Percentiles rank a stretch among this genome's conserved stretches.
These are phyloP conservation scores for Trichoderma sp. DNA, from an alignment of 2,329 filamentous ascomycete species.

Conservation along the genomic window DNA sequence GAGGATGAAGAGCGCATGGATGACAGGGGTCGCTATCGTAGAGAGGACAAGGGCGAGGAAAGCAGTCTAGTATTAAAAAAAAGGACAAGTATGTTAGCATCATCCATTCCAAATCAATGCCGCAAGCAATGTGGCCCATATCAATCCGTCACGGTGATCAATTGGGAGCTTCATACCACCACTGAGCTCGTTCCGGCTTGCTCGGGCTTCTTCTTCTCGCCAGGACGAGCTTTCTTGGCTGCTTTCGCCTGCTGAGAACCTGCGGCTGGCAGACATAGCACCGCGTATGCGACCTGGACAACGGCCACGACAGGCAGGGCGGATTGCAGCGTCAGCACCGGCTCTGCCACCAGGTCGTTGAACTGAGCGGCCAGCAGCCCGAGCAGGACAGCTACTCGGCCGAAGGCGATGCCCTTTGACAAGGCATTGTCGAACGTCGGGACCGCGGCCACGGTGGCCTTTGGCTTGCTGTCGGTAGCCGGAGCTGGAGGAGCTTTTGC, in stretches of 20 bases:
- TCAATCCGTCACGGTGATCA: not conserved
- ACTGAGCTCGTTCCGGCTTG: constrained; percentile 46
- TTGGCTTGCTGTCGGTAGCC: constrained; percentile 32
- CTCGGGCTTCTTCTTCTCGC: constrained; percentile 56
- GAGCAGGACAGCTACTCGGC: constrained; percentile 69
- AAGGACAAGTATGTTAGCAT: not conserved
- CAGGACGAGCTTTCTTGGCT: constrained; percentile 53
- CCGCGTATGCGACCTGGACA: constrained; percentile 64
- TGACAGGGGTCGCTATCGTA: constrained; percentile 65
- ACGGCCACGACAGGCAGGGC: constrained; percentile 63
- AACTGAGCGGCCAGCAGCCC: constrained; percentile 66
- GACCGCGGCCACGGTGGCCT: constrained; percentile 39
- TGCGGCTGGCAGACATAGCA: constrained; percentile 65
- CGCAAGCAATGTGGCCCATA: not conserved
- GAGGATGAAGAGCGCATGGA: constrained; percentile 70
- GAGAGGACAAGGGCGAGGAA: constrained; percentile 59
- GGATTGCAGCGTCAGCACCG: constrained; percentile 62
- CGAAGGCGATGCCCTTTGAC: constrained; percentile 58
- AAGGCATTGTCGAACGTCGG: constrained; percentile 40
- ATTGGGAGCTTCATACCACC: constrained; percentile 43
- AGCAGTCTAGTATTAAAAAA: constrained; percentile 39
- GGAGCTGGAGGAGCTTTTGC: constrained; percentile 35
- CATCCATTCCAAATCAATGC: too few species aligned
- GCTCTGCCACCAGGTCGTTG: constrained; percentile 66
- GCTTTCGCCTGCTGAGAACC: constrained; percentile 45